A percentile compares a stretch with the other conserved stretches of the same genome.
These are phyloP conservation scores for Aureobasidium sp. DNA, from an alignment of 2,329 filamentous ascomycete species.

Conservation along the genomic window DNA sequence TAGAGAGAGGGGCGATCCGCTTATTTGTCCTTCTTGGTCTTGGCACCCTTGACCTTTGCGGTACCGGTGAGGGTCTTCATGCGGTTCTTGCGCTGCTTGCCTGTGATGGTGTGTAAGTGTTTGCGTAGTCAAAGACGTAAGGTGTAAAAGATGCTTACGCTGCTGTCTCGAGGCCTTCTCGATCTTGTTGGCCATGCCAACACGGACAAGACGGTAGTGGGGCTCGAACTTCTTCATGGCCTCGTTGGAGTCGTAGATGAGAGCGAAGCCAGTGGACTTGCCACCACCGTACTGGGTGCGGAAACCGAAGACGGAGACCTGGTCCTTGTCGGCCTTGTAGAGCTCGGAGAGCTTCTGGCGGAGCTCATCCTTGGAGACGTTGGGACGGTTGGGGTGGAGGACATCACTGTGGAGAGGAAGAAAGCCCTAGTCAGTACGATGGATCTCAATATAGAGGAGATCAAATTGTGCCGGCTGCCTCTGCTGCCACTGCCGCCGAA, in stretches of 20 bases:
- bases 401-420: constrained; percentile 63
- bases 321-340: constrained; percentile 98
- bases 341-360: constrained; percentile 86
- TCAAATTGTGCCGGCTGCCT: constrained; percentile 3
- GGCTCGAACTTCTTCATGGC: constrained; percentile 99
- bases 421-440: constrained; percentile 3
- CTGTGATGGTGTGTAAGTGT: constrained; percentile 41
- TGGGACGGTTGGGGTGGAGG: constrained; percentile 96
- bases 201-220: constrained; percentile 89
- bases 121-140: background rate
- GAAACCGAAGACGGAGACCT: constrained; percentile 96
- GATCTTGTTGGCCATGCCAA: constrained; percentile 85
- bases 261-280: constrained; percentile 98
- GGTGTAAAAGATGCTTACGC: constrained; percentile 65
- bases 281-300: constrained; percentile 98
- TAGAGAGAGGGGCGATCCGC: constrained; percentile 17
- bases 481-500: background rate
- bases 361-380: constrained; percentile 99
- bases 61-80: constrained; percentile 97
- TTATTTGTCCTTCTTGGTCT: constrained; percentile 62
- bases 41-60: constrained; percentile 94
- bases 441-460: constrained; percentile 11
- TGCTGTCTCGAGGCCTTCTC: constrained; percentile 98
- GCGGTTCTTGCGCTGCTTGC: constrained; percentile 99
- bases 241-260: constrained; percentile 97